Percentiles rank a stretch among this genome's conserved stretches.
Evolutionary conservation across 2,329 filamentous ascomycete species (phyloP).

Genomic region (Xylariales sp.): DNA sequence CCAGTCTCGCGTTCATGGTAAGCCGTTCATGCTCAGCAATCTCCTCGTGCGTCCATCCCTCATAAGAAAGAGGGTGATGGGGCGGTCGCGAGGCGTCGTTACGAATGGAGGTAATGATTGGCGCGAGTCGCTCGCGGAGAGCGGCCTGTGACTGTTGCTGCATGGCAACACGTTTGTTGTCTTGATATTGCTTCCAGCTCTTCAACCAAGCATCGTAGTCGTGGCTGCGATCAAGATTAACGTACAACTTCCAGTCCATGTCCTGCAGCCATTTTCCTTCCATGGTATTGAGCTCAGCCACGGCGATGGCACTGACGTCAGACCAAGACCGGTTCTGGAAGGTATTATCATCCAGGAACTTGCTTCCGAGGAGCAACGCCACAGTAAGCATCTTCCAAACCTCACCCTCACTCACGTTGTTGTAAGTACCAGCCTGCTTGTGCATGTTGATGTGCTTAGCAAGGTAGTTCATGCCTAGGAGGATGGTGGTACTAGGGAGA

Average conservation of each 20-base stretch:
- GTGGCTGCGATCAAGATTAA: conserved; percentile 82
- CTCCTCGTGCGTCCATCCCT: conserved; percentile 65
- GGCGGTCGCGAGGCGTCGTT: conserved; percentile 50
- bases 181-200: conserved; percentile 69
- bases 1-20: conserved; percentile 56
- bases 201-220: conserved; percentile 73
- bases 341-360: conserved; percentile 96
- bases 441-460: conserved; percentile 84
- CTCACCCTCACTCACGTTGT: conserved; percentile 71
- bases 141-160: conserved; percentile 56
- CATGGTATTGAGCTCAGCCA: conserved; percentile 83
- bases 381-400: conserved; percentile 90
- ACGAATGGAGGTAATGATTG: conserved; percentile 62
- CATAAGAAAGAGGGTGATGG: conserved; percentile 54
- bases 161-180: conserved; percentile 56
- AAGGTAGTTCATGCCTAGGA: conserved; percentile 90
- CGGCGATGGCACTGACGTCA: conserved; percentile 90
- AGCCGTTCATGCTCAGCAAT: conserved; percentile 65
- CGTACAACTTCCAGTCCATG: conserved; percentile 87
- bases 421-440: conserved; percentile 66
- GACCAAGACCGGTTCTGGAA: conserved; percentile 98
- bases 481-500: conserved; percentile 89
- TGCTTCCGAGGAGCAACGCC: conserved; percentile 87
- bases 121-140: conserved; percentile 61
- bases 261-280: conserved; percentile 89